Evolutionary conservation across 1,284 basidiomycete genomes (phyloP), one percentile per base, ranked within the genome.

Genomic region (Boletellus dicymbophilus): DNA sequence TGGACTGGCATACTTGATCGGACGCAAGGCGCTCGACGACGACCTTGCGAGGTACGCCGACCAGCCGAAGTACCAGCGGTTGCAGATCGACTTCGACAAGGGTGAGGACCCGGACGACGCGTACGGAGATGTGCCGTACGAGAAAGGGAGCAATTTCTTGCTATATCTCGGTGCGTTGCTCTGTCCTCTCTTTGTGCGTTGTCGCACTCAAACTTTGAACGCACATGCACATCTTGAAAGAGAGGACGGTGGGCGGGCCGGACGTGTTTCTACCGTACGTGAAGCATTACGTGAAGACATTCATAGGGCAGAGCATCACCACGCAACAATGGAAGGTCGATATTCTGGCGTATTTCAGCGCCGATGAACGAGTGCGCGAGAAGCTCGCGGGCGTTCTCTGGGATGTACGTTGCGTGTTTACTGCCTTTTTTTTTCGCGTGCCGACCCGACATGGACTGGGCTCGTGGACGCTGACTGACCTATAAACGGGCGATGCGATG

Each of bases 81-180:
- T 98, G 16, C 84, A 95, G 12, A 90, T 95, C 53, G 80, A 85
- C n/a, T 96, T 93, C 62, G 81, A 88, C 48, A 73, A 78, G 21
- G 92, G 91, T 2, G 92, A 95, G 66, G 90, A 92, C 67, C 90
- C 85, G n/a, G 91, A 93, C 63, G 90, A 92, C 49, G 90, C 88
- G 9, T 95, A 81, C 59, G 77, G 80, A 56, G 73, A 72, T 46
- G 74, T 90, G 13, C 84, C 88, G 1, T 91, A 90, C 64, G 87
- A 91, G 63, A 89, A 88, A 67, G 80, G 90, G 25, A 77, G 82
- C 22, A 90, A 90, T 70, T 82, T 93, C 58, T 67, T 93, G 31
- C 71, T 87, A 22, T 71, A 85, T 64, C 70, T 88, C 21, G 85
- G 84, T 85, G 50, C 37, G 74, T 54, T 11, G 6, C n/a, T 15